Conservation (phyloP, 2,329 filamentous ascomycete species). For the Fonsecaea pugnacius region DNA sequence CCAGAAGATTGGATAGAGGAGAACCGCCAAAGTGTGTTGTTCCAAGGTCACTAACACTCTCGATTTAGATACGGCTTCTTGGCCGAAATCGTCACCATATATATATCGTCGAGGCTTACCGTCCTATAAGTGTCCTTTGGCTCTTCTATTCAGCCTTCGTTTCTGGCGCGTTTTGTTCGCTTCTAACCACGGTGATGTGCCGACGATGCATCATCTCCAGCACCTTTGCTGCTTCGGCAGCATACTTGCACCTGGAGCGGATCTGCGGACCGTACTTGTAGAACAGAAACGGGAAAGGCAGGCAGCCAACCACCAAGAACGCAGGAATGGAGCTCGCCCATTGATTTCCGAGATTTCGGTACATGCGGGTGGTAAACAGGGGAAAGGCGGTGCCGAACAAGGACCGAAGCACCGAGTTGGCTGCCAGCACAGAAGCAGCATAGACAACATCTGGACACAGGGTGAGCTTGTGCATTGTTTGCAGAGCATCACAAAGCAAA, state of each 20-base stretch:
- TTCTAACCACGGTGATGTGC: slow-evolving; percentile 34
- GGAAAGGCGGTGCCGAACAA: slow-evolving; percentile 54
- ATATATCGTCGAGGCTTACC: too few species aligned
- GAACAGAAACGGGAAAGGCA: slow-evolving; percentile 45
- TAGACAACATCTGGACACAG: slow-evolving; percentile 45
- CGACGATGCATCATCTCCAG: slow-evolving; percentile 31
- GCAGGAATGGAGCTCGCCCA: slow-evolving; percentile 54
- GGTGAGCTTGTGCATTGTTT: slow-evolving; percentile 23
- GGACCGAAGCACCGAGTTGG: slow-evolving; percentile 52
- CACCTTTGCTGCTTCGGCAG: slow-evolving; percentile 26
- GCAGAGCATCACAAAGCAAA: slow-evolving; percentile 22
- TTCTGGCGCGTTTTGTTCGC: slow-evolving; percentile 32
- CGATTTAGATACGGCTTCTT: too few species aligned
- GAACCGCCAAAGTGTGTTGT: too few species aligned
- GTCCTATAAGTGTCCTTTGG: too few species aligned
- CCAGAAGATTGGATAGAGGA: too few species aligned
- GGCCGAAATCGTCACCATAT: too few species aligned
- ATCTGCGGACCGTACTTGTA: slow-evolving; percentile 49
- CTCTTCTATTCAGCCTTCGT: slow-evolving; percentile 30
- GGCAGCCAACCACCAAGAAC: slow-evolving; percentile 50
- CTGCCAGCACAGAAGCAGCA: slow-evolving; percentile 48
- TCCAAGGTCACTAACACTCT: too few species aligned
- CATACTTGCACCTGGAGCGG: slow-evolving; percentile 53
- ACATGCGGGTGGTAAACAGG: slow-evolving; percentile 53
- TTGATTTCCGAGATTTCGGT: slow-evolving; percentile 50